phyloP scores from a whole-genome alignment of 345 rosid genomes.

The Eutrema japonicum region DNA sequence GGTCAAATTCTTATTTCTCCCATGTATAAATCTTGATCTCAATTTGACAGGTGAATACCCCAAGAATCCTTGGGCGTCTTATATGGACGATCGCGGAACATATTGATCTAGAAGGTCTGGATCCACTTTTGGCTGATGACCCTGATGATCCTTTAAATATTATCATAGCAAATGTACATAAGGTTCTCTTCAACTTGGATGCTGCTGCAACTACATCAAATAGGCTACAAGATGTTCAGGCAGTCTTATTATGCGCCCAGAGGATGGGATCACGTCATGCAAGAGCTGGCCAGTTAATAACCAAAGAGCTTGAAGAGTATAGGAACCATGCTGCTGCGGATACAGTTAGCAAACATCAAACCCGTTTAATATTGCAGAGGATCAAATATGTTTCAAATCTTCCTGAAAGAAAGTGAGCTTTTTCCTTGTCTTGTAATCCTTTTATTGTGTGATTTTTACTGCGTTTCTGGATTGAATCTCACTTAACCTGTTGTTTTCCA shows the following conservation, averaged over 20 bases:
- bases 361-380: constrained; percentile 90
- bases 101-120: constrained; percentile 91
- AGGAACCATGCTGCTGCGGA: constrained; percentile 77
- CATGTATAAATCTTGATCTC: constrained; percentile 23
- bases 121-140: constrained; percentile 98
- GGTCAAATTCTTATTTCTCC: constrained; percentile 4
- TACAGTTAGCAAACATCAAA: constrained; percentile 93
- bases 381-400: constrained; percentile 72
- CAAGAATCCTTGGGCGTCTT: constrained; percentile 77
- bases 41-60: constrained; percentile 71
- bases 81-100: constrained; percentile 94
- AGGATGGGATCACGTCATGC: constrained; percentile 85
- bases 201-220: constrained; percentile 76
- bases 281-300: constrained; percentile 80
- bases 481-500: constrained; percentile 46
- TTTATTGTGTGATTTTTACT: constrained; percentile 18
- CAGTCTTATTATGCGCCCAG: constrained; percentile 86
- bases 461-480: constrained; percentile 28
- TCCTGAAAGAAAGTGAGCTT: constrained; percentile 73
- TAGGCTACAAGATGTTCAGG: constrained; percentile 94
- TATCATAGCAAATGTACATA: constrained; percentile 76
- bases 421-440: constrained; percentile 35
- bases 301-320: constrained; percentile 94
- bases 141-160: constrained; percentile 94
- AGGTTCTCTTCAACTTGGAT: constrained; percentile 84